A percentile compares a stretch with the other conserved stretches of the same genome.
Conservation (phyloP, 2,329 filamentous ascomycete species). For the Colletotrichum siamense region DNA sequence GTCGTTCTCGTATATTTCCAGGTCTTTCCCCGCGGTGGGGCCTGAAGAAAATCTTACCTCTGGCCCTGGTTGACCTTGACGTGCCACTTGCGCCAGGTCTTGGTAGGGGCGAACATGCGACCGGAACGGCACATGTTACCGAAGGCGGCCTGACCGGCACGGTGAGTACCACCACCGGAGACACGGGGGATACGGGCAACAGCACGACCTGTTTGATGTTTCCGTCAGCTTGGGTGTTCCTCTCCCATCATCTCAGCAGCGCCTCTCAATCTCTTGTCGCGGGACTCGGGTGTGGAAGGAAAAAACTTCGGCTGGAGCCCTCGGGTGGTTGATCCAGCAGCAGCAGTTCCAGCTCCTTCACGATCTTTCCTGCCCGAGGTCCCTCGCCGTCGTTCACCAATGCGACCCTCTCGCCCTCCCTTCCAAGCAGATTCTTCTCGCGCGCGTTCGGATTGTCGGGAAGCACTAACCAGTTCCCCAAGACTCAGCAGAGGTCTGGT, state of each 20-base stretch:
- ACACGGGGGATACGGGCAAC: slow-evolving; percentile 99
- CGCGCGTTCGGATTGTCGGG: neutral
- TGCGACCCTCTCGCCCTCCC: neutral
- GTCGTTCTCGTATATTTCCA: neutral
- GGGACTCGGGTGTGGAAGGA: neutral
- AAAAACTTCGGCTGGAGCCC: neutral
- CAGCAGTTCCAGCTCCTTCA: neutral
- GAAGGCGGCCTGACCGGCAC: slow-evolving; percentile 99
- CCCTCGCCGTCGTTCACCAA: neutral
- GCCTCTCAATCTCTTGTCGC: neutral
- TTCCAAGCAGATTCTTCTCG: neutral
- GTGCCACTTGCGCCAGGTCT: slow-evolving; percentile 99
- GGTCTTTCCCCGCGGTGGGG: neutral
- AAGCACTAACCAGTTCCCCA: slow-evolving; percentile 93
- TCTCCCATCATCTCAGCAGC: neutral
- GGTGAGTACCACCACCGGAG: slow-evolving; percentile 99
- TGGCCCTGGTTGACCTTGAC: slow-evolving; percentile 99
- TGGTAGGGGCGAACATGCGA: slow-evolving; percentile 99
- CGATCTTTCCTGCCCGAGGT: slow-evolving; percentile 7
- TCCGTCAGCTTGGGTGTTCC: slow-evolving; percentile 13
- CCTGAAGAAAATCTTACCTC: slow-evolving; percentile 68
- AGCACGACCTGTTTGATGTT: slow-evolving; percentile 76
- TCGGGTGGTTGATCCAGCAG: neutral
- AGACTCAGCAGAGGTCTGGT: slow-evolving; percentile 99
- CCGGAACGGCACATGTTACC: slow-evolving; percentile 99